Evolutionary conservation across 768 basidiomycete genomes (phyloP), one percentile per base, ranked within the genome.

Genomic region (Psilocybe cyanescens): DNA sequence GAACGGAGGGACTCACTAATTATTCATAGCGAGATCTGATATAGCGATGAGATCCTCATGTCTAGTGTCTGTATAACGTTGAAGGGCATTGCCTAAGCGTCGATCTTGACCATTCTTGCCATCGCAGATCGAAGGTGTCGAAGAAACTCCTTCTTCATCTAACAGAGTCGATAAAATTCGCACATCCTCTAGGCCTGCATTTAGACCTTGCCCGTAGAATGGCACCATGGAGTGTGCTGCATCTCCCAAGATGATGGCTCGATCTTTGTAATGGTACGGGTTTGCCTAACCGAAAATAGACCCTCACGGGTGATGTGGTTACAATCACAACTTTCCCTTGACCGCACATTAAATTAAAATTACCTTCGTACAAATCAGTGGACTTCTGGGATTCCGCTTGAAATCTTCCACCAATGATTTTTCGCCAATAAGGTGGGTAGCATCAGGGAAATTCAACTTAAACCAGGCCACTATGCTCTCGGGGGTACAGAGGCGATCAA

Each of bases 141-240:
- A 74, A 61, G 83, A 78, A 60, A 96, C 89, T 14, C 82, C 82
- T 74, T 91, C 87, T 61, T 88, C 82, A 58, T 85, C 84, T 69
- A 98, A 81, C 58, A 95, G 77, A 31, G 86, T 81, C 61, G 88
- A 85, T 65, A 99, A 83, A 55, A 99, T 86, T 66, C 97, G 87
- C 68, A 99, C 95, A 75, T 99, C 97, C 77, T 99, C 97, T 55
- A 99, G 84, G 14, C 97, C 97, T 71, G 96, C 97, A 72, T 99
- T 99, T 67, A 99, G 83, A 45, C 97, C 97, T 81, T 99, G 97
- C 46, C 97, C 92, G 73, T 92, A 95, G 78, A 95, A 96, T 64
- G 97, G 96, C n/a, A 96, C 95, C 95, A 99, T 98, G 46, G 94
- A 91, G 75, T 99, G 97, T 9, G 95, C 94, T 44, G 97, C 91